These are phyloP conservation scores for Paramicrosporidium saccamoebae DNA, from an alignment of 371 early-diverging fungal species.

Conservation along the genomic window DNA sequence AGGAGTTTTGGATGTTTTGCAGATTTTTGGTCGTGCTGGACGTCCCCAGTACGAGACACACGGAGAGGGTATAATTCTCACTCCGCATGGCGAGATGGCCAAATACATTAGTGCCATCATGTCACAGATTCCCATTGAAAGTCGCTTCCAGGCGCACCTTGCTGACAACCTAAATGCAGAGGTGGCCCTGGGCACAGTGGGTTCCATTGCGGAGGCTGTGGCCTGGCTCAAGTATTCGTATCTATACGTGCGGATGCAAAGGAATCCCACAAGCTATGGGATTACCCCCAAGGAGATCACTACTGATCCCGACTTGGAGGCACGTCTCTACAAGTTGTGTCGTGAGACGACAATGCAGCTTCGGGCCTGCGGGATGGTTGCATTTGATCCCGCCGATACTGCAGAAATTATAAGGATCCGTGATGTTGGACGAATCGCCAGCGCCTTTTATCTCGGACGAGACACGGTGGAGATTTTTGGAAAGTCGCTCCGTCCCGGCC, in stretches of 20 bases:
- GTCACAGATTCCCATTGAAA: conserved; percentile 87
- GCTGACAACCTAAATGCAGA: conserved; percentile 90
- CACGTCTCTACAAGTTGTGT: conserved; percentile 35
- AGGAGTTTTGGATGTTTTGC: conserved; percentile 78
- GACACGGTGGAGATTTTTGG: conserved; percentile 56
- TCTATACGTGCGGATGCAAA: conserved; percentile 77
- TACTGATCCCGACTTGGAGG: conserved; percentile 38
- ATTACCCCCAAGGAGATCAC: conserved; percentile 27
- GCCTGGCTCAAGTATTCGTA: conserved; percentile 93
- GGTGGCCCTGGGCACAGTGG: conserved; percentile 74
- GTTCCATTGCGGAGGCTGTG: conserved; percentile 65
- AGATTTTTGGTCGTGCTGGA: conserved; percentile 99
- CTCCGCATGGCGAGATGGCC: conserved; percentile 52
- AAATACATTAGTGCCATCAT: conserved; percentile 86
- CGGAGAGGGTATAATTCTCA: conserved; percentile 68
- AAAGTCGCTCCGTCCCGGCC: conserved; percentile 20
- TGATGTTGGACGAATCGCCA: conserved; percentile 69
- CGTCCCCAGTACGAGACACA: conserved; percentile 73
- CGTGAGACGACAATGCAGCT: conserved; percentile 25
- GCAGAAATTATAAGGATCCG: conserved; percentile 80
- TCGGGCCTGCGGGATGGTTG: conserved; percentile 67
- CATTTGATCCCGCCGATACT: conserved; percentile 60
- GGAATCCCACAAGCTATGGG: conserved; percentile 72
- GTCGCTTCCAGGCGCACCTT: conserved; percentile 44
- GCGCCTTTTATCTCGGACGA: conserved; percentile 56